Base-by-base conservation (phyloP, 1,284 basidiomycete species). In the Microbotryomycetes sp. region DNA sequence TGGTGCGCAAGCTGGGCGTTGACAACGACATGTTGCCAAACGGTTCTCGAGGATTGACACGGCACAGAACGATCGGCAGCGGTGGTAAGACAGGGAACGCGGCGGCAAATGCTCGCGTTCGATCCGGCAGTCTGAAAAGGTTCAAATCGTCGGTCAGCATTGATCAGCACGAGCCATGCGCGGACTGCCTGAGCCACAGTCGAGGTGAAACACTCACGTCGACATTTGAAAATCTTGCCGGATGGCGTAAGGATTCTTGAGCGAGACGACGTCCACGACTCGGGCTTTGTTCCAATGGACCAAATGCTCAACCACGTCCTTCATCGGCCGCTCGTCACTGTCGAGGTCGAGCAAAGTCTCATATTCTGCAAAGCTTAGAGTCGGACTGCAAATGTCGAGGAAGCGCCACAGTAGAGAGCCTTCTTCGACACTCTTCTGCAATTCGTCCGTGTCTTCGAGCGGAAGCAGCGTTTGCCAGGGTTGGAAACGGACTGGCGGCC, bases 391-490 rank as follows among this genome's bases (percentile, higher is more conserved):
- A 45, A 72, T 67, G 19, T 70, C 69, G 31, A 73, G 62, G 45
- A 72, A 69, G 2, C 68, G 59, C 36, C 64, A 60, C 3, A 71
- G 54, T 51, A 85, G 77, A 30, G 64, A 62, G 26, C 82, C 82
- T 45, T 81, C 81, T 6, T 81, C 80, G 16, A 82, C 78, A 54
- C 77, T 74, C 45, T 79, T 81, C 66, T 88, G 86, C 16, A 67
- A 62, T 30, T 57, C 63, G 29, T 64, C 60, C 52, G 60, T 65
- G 31, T 74, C 74, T 30, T 78, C 70, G 30, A 96, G 75, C 25
- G 92, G 80, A 5, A 97, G 77, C 22, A 97, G 75, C 30, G 89
- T 89, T 74, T 94, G 92, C 93, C 93, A 97, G 3, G 93, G 92
- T n/a, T 85, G 81, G 12, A 97, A 79, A 12, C 49, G 56, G 7